Conservation (phyloP, 441 rosid species). For the Populus hybrid region DNA sequence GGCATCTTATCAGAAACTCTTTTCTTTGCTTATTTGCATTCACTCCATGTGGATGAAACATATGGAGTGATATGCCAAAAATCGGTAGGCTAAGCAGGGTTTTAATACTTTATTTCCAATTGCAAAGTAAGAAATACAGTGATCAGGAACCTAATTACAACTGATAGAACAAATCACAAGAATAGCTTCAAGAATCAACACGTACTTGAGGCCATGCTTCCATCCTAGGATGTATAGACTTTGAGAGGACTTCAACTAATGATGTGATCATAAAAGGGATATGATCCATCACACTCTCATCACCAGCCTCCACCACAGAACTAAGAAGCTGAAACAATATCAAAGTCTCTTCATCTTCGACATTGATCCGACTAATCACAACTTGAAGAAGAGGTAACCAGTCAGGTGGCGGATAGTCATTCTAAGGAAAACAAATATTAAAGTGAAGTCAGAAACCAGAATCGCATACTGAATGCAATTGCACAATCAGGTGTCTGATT, state of each 20-base stretch:
- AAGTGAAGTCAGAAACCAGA: constrained; percentile 20
- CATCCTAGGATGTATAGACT: constrained; percentile 41
- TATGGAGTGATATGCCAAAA: not conserved
- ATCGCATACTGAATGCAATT: constrained; percentile 6
- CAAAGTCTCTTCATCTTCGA: constrained; percentile 63
- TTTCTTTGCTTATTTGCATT: not conserved
- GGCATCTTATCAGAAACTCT: not conserved
- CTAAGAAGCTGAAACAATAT: constrained; percentile 70
- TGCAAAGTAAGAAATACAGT: not conserved
- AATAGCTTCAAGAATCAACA: constrained; percentile 17
- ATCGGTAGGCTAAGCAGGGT: not conserved
- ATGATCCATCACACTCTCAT: constrained; percentile 50
- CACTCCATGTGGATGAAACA: not conserved
- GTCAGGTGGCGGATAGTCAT: constrained; percentile 73
- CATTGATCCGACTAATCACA: constrained; percentile 61
- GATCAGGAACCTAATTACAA: not conserved
- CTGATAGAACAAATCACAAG: not conserved
- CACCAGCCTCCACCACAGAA: constrained; percentile 64
- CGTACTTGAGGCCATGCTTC: constrained; percentile 77
- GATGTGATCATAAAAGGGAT: constrained; percentile 67
- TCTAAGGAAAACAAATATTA: constrained; percentile 41
- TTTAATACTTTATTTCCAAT: not conserved
- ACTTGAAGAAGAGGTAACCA: constrained; percentile 81
- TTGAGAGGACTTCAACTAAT: constrained; percentile 47
- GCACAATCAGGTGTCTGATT: constrained; percentile 15